These are phyloP conservation scores for Lipomyces yamadae DNA, from an alignment of 805 yeast species.

Conservation along the genomic window DNA sequence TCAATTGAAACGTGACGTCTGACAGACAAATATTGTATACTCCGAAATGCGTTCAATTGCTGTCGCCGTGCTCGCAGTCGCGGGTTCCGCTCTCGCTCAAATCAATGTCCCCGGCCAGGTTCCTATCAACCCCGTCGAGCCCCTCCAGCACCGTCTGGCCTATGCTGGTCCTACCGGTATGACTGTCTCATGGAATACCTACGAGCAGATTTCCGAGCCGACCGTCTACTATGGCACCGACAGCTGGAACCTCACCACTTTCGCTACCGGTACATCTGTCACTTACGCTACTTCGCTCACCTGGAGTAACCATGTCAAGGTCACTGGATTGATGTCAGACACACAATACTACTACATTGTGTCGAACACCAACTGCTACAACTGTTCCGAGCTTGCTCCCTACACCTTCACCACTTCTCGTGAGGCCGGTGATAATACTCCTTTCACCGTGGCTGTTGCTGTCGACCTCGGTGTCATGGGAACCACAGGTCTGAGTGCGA, in stretches of 20 bases:
- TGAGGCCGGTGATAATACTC: constrained; percentile 22
- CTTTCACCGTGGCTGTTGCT: constrained; percentile 20
- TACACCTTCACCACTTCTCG: constrained; percentile 24
- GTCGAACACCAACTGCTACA: constrained; percentile 20
- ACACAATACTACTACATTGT: constrained; percentile 42
- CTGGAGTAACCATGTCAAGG: constrained; percentile 39
- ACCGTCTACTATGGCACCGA: constrained; percentile 38
- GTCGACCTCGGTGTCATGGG: constrained; percentile 27
- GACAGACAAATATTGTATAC: too few species aligned
- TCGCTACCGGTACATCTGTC: constrained; percentile 23
- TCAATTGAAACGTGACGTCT: too few species aligned
- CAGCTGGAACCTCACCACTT: constrained; percentile 13
- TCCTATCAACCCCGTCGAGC: constrained; percentile 12
- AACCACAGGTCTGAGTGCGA: background rate
- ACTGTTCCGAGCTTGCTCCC: constrained; percentile 10
- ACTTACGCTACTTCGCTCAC: constrained; percentile 39
- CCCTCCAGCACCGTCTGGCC: constrained; percentile 36
- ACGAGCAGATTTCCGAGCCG: constrained; percentile 31
- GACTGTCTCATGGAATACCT: constrained; percentile 41
- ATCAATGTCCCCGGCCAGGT: constrained; percentile 14
- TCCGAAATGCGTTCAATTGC: background rate
- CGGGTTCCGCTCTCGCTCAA: background rate
- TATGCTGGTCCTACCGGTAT: constrained; percentile 35
- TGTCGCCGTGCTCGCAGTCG: background rate
- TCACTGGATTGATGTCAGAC: constrained; percentile 35